Conservation (phyloP, 371 early-diverging fungal genomes). For the Apophysomyces variabilis region DNA sequence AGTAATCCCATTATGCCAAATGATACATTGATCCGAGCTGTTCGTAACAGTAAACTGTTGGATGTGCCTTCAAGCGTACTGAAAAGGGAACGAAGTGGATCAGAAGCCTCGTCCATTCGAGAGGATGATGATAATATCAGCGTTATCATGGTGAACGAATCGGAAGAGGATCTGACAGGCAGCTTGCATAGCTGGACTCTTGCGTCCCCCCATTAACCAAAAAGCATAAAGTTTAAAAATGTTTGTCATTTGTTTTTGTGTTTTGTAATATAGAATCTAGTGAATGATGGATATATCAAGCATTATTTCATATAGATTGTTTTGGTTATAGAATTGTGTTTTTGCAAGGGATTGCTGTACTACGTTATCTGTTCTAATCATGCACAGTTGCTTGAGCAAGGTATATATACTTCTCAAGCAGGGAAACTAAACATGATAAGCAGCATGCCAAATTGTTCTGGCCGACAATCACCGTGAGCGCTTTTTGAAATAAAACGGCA, state of each 20-base stretch:
- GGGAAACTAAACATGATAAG: no score
- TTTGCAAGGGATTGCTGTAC: neutral
- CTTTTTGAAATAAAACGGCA: no score
- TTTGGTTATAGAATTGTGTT: no score
- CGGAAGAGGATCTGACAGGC: constrained; percentile 1
- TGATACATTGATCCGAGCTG: neutral
- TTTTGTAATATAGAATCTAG: neutral
- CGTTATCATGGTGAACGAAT: constrained; percentile 29
- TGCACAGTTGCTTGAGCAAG: no score
- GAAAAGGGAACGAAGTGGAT: constrained; percentile 33
- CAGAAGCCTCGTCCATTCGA: constrained; percentile 33
- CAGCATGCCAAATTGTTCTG: no score
- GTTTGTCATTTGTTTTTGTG: neutral
- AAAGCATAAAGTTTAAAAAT: neutral
- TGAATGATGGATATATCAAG: neutral
- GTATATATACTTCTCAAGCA: no score
- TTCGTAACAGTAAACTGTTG: neutral
- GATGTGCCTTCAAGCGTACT: neutral
- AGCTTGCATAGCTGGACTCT: constrained; percentile 5
- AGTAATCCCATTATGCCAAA: constrained; percentile 21
- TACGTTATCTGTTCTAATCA: no score
- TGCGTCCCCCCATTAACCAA: neutral
- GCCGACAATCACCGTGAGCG: no score
- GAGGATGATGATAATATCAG: constrained; percentile 43
- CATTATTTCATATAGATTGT: no score